These are phyloP conservation scores for Venustampulla echinocandica DNA, from an alignment of 495 filamentous ascomycete species.

Conservation along the genomic window DNA sequence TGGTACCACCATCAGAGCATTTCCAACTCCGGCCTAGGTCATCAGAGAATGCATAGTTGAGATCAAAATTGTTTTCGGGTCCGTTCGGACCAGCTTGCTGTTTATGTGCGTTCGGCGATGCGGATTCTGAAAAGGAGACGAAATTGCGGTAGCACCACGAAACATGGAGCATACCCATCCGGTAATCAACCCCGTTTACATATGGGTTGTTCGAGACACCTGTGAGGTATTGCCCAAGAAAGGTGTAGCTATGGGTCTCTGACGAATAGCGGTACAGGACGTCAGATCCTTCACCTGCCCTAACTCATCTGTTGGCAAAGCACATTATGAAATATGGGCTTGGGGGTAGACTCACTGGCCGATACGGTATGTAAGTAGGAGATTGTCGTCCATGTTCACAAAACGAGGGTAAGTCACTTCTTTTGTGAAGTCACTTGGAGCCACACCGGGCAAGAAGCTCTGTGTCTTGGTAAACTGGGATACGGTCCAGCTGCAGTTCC, in stretches of 20 bases:
- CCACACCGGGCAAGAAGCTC: constrained; percentile 22
- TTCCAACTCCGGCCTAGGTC: constrained; percentile 12
- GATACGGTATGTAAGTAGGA: constrained; percentile 28
- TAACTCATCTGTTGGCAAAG: not conserved
- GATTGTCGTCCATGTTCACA: constrained; percentile 23
- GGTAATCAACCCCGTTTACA: constrained; percentile 27
- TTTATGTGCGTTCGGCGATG: constrained; percentile 12
- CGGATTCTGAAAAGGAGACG: constrained; percentile 7
- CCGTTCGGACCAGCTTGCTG: constrained; percentile 21
- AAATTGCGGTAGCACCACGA: constrained; percentile 20
- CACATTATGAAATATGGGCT: not conserved
- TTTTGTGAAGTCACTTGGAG: constrained; percentile 18
- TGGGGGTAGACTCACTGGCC: constrained; percentile 16
- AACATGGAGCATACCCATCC: constrained; percentile 17
- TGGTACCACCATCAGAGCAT: not conserved
- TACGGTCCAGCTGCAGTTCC: constrained; percentile 17
- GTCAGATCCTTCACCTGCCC: constrained; percentile 18
- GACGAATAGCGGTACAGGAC: constrained; percentile 16
- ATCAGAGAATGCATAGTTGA: constrained; percentile 14
- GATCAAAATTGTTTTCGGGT: constrained; percentile 19
- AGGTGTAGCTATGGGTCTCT: constrained; percentile 17
- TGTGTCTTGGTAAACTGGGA: constrained; percentile 20
- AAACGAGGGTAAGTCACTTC: constrained; percentile 30
- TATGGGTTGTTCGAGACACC: constrained; percentile 29
- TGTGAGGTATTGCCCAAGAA: constrained; percentile 26